Percentiles rank a stretch among this genome's conserved stretches.
Conservation (phyloP, 208 protist species). For the Porcisia deanei region DNA sequence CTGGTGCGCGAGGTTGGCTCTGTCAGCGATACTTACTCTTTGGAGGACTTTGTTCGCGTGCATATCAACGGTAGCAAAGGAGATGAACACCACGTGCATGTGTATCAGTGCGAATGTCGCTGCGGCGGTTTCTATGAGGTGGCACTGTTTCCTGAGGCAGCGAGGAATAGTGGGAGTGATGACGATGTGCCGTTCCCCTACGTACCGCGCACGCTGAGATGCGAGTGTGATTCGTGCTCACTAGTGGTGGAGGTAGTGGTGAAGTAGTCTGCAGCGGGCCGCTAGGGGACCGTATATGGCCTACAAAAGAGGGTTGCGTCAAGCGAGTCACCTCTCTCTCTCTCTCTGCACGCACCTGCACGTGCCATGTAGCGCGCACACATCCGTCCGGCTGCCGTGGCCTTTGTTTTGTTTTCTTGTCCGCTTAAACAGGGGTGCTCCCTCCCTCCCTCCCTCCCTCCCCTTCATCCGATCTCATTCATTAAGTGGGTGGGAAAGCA, state of each 20-base stretch:
- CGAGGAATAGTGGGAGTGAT: background rate
- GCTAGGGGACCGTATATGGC: background rate
- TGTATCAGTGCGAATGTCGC: conserved; percentile 73
- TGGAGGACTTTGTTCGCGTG: conserved; percentile 54
- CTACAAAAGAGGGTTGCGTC: too few species aligned
- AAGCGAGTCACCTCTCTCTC: too few species aligned
- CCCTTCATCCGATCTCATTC: background rate
- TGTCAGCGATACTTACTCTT: conserved; percentile 58
- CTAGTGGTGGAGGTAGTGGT: conserved; percentile 66
- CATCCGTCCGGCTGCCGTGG: background rate
- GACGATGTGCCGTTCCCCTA: background rate
- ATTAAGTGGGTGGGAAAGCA: background rate
- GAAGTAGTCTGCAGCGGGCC: background rate
- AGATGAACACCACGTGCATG: conserved; percentile 27
- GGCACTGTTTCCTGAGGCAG: conserved; percentile 27
- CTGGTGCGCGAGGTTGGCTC: conserved; percentile 46
- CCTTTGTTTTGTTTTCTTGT: background rate
- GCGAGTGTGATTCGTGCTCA: conserved; percentile 84
- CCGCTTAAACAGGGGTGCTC: background rate
- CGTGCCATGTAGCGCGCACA: background rate
- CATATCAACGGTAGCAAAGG: conserved; percentile 1
- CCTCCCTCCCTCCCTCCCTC: too few species aligned
- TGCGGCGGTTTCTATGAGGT: conserved; percentile 81
- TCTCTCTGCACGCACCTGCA: background rate
- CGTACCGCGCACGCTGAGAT: conserved; percentile 10